Conservation (phyloP, 495 filamentous ascomycete species). For the Annulohypoxylon stygium region DNA sequence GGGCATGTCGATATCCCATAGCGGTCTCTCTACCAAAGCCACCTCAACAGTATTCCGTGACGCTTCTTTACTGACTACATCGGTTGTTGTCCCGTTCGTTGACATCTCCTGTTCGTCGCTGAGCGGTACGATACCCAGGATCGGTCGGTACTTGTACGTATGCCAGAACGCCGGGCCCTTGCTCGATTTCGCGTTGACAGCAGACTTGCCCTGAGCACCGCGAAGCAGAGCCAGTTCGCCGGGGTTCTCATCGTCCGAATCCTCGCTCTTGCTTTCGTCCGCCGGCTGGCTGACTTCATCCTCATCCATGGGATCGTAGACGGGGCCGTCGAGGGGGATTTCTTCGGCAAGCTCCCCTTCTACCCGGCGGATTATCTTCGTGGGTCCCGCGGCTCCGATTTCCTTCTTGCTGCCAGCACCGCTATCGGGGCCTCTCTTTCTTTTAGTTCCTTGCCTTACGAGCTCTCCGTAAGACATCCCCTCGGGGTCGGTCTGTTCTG, state of each 20-base stretch:
- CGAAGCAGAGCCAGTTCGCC: conserved; percentile 58
- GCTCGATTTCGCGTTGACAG: conserved; percentile 33
- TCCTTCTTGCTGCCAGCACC: conserved; percentile 72
- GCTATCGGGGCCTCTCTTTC: conserved; percentile 65
- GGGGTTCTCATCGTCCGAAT: conserved; percentile 52
- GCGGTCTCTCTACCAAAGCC: conserved; percentile 86
- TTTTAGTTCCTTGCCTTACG: conserved; percentile 62
- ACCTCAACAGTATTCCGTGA: conserved; percentile 72
- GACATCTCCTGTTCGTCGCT: conserved; percentile 51
- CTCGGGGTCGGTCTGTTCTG: conserved; percentile 3
- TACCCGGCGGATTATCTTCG: conserved; percentile 48
- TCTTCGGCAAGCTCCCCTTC: conserved; percentile 46
- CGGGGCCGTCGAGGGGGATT: conserved; percentile 38
- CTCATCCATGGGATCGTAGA: conserved; percentile 51
- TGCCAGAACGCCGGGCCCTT: conserved; percentile 71
- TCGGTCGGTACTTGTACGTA: conserved; percentile 90
- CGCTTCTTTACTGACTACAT: conserved; percentile 42
- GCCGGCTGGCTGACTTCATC: conserved; percentile 55
- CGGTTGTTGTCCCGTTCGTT: conserved; percentile 35
- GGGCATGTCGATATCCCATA: conserved; percentile 85
- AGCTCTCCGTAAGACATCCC: conserved; percentile 48
- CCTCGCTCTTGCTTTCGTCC: conserved; percentile 59
- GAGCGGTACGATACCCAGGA: conserved; percentile 87
- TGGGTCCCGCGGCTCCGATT: conserved; percentile 60
- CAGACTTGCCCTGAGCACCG: conserved; percentile 44